Evolutionary conservation across 208 protist species (phyloP).

Genomic region (Leishmania tarentolae): DNA sequence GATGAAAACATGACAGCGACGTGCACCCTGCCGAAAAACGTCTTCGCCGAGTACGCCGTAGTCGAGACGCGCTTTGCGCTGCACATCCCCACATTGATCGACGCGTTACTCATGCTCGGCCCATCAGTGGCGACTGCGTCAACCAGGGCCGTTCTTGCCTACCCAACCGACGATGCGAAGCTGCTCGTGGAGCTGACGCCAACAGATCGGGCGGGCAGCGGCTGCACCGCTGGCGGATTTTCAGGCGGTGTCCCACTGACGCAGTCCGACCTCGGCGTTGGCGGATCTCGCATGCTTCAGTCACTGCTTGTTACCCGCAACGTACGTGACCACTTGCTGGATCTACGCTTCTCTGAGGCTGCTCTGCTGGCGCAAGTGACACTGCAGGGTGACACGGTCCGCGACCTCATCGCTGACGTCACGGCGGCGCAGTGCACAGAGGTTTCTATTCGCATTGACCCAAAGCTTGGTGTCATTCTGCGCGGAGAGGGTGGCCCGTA

Average conservation of each 20-base stretch:
- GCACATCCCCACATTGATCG: slow-evolving; percentile 68
- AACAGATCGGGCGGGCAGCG: slow-evolving; percentile 12
- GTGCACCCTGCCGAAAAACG: slow-evolving; percentile 58
- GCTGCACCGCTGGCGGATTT: not conserved
- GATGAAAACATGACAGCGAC: slow-evolving; percentile 78
- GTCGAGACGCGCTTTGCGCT: slow-evolving; percentile 55
- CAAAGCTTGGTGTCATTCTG: slow-evolving; percentile 47
- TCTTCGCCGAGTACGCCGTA: slow-evolving; percentile 82
- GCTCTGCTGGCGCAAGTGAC: slow-evolving; percentile 46
- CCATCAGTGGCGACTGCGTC: slow-evolving; percentile 23
- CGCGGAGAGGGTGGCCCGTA: slow-evolving; percentile 57
- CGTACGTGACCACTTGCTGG: slow-evolving; percentile 52
- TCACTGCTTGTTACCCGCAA: slow-evolving; percentile 67
- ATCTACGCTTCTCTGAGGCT: slow-evolving; percentile 67
- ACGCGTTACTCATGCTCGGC: slow-evolving; percentile 74
- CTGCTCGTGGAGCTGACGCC: slow-evolving; percentile 69
- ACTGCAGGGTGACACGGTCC: slow-evolving; percentile 57
- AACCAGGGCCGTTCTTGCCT: slow-evolving; percentile 49
- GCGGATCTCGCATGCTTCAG: slow-evolving; percentile 44
- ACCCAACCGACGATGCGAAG: slow-evolving; percentile 50
- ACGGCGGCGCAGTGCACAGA: slow-evolving; percentile 59
- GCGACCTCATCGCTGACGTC: slow-evolving; percentile 67
- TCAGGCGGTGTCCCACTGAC: not conserved
- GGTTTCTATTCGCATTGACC: slow-evolving; percentile 40
- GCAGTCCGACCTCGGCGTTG: not conserved